phyloP scores from a whole-genome alignment of 371 early-diverging fungal species.

The Scutellospora calospora region DNA sequence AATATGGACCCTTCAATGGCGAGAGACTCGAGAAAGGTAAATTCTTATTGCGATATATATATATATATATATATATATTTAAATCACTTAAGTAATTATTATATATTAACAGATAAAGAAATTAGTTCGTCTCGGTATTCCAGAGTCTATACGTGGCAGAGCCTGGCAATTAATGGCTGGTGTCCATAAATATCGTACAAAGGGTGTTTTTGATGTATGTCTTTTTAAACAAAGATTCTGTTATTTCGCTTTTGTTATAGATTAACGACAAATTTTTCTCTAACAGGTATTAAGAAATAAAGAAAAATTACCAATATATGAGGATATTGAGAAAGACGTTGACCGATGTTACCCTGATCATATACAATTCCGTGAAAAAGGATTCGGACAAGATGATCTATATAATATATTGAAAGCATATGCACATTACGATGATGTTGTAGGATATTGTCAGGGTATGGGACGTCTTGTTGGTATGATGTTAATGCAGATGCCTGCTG shows the following conservation, averaged over 20 bases:
- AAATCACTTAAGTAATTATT: no score
- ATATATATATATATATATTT: no score
- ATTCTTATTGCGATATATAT: no score
- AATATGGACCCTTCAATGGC: slow-evolving; percentile 58
- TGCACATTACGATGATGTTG: slow-evolving; percentile 85
- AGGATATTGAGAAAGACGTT: slow-evolving; percentile 93
- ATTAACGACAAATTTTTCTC: not conserved
- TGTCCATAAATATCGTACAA: slow-evolving; percentile 56
- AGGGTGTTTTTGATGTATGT: slow-evolving; percentile 59
- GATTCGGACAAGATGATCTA: slow-evolving; percentile 77
- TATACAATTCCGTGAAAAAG: slow-evolving; percentile 70
- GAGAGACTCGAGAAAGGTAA: slow-evolving; percentile 49
- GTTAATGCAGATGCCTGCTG: slow-evolving; percentile 87
- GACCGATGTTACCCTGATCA: slow-evolving; percentile 90
- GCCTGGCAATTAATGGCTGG: slow-evolving; percentile 79
- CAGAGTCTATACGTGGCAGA: slow-evolving; percentile 74
- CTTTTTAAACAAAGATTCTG: not conserved
- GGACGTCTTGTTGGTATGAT: slow-evolving; percentile 91
- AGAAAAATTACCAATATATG: slow-evolving; percentile 65
- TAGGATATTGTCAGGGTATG: slow-evolving; percentile 98
- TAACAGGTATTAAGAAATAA: slow-evolving; percentile 47
- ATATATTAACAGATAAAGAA: slow-evolving; percentile 66
- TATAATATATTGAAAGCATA: slow-evolving; percentile 84
- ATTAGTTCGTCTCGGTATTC: slow-evolving; percentile 78
- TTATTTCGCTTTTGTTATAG: not conserved